A percentile compares a stretch with the other conserved stretches of the same genome.
Conservation (phyloP, 2,329 filamentous ascomycete species). For the Fonsecaea pugnacius region DNA sequence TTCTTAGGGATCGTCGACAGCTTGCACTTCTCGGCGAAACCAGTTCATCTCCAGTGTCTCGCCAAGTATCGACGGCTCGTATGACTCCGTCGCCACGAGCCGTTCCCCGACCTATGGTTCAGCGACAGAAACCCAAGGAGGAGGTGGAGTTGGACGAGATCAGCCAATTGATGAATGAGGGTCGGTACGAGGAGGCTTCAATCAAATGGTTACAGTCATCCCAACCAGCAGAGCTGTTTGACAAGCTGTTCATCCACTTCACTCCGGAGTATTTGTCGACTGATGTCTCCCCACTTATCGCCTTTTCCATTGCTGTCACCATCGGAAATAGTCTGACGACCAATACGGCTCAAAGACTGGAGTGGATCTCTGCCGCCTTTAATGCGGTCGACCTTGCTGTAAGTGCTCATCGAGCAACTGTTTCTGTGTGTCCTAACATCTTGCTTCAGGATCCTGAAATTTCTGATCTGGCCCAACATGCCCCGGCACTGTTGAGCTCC, state of each 20-base stretch:
- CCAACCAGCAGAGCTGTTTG: slow-evolving; percentile 64
- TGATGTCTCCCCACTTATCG: slow-evolving; percentile 61
- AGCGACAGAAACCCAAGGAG: slow-evolving; percentile 39
- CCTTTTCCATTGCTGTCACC: slow-evolving; percentile 66
- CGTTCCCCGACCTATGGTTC: slow-evolving; percentile 26
- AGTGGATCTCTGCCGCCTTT: slow-evolving; percentile 63
- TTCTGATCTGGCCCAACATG: slow-evolving; percentile 35
- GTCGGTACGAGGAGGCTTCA: slow-evolving; percentile 51
- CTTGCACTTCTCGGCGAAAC: slow-evolving; percentile 28
- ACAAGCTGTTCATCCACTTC: slow-evolving; percentile 62
- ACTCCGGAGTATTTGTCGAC: slow-evolving; percentile 60
- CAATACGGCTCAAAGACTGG: slow-evolving; percentile 59
- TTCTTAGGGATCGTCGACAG: slow-evolving; percentile 41
- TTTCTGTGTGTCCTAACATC: slow-evolving; percentile 20
- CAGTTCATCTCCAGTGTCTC: slow-evolving; percentile 40
- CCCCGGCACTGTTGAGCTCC: slow-evolving; percentile 34
- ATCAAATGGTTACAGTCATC: slow-evolving; percentile 66
- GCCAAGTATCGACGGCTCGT: slow-evolving; percentile 30
- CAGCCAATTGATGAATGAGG: slow-evolving; percentile 45
- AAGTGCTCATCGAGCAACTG: slow-evolving; percentile 38
- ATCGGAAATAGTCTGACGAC: slow-evolving; percentile 61
- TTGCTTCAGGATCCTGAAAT: slow-evolving; percentile 36
- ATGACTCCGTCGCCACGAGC: slow-evolving; percentile 36
- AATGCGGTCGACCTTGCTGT: slow-evolving; percentile 59
- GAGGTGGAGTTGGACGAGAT: slow-evolving; percentile 51